These are phyloP conservation scores for Acacia melanoxylon DNA, from an alignment of 306 rosid species.

Conservation along the genomic window DNA sequence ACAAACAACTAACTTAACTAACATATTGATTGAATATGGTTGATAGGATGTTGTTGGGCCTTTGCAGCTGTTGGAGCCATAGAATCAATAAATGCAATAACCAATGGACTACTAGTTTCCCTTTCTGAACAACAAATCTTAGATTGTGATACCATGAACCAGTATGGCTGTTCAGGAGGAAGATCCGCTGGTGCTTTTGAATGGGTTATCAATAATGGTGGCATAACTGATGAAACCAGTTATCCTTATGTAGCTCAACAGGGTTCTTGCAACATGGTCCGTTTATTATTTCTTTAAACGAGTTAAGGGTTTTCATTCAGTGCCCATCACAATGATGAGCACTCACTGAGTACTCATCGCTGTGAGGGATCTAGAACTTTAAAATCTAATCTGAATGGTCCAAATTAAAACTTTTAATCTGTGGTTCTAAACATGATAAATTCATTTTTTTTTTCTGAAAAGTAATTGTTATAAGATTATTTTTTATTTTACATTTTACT, in stretches of 20 bases:
- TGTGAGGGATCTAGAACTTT: too few species aligned
- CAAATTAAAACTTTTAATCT: too few species aligned
- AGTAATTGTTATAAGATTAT: too few species aligned
- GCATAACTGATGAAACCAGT: neutral
- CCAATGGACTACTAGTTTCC: slow-evolving; percentile 42
- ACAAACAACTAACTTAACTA: too few species aligned
- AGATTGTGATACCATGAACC: neutral
- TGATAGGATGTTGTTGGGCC: slow-evolving; percentile 56
- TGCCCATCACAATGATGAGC: neutral
- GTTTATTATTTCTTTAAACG: neutral
- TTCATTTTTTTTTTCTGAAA: too few species aligned
- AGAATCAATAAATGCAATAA: slow-evolving; percentile 52
- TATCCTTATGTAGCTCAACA: neutral
- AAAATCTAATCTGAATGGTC: too few species aligned
- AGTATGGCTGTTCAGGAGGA: neutral
- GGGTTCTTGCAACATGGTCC: neutral
- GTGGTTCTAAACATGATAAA: neutral
- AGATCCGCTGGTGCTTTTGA: neutral
- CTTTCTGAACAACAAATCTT: slow-evolving; percentile 55
- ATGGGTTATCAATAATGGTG: neutral
- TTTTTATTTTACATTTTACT: too few species aligned
- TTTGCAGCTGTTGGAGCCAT: slow-evolving; percentile 50
- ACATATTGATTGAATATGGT: neutral
- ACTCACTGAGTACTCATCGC: too few species aligned
- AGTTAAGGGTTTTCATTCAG: neutral